Conservation (phyloP, 169 alveolate species). For the Cryptosporidium andersoni region DNA sequence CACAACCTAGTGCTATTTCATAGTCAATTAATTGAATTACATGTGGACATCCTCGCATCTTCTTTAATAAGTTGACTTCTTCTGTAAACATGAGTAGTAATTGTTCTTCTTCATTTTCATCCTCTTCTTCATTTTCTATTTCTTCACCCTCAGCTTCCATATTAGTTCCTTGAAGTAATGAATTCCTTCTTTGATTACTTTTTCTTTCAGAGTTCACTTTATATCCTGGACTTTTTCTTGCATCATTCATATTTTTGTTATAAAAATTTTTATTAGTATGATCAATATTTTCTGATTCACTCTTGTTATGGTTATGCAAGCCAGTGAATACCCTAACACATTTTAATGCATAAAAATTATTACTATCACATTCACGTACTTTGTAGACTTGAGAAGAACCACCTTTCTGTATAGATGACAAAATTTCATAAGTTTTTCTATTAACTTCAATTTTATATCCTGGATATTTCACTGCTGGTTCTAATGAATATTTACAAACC, state of each 20-base stretch:
- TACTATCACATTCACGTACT: slow-evolving; percentile 50
- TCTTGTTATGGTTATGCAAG: slow-evolving; percentile 41
- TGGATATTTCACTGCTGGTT: slow-evolving; percentile 71
- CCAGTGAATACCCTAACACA: slow-evolving; percentile 58
- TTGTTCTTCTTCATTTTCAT: slow-evolving; percentile 64
- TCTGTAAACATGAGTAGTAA: slow-evolving; percentile 61
- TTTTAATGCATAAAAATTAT: slow-evolving; percentile 51
- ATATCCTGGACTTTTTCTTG: slow-evolving; percentile 16
- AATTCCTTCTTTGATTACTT: not conserved
- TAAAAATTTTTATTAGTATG: not conserved
- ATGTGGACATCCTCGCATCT: slow-evolving; percentile 47
- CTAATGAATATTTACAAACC: slow-evolving; percentile 59
- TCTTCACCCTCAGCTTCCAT: slow-evolving; percentile 27
- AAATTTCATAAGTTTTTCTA: slow-evolving; percentile 59
- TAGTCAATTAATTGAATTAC: slow-evolving; percentile 60
- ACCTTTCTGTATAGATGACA: slow-evolving; percentile 69
- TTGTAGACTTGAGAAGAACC: slow-evolving; percentile 70
- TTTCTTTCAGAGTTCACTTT: not conserved
- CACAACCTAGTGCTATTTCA: slow-evolving; percentile 64
- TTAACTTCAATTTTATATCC: slow-evolving; percentile 68
- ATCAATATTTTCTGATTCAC: not conserved
- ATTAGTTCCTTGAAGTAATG: not conserved
- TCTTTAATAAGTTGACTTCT: slow-evolving; percentile 56
- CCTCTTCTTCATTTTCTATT: slow-evolving; percentile 45
- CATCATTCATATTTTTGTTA: slow-evolving; percentile 20